A percentile compares a stretch with the other conserved stretches of the same genome.
Evolutionary conservation across 805 yeast genomes (phyloP).

Genomic region (Candida multigemmis): DNA sequence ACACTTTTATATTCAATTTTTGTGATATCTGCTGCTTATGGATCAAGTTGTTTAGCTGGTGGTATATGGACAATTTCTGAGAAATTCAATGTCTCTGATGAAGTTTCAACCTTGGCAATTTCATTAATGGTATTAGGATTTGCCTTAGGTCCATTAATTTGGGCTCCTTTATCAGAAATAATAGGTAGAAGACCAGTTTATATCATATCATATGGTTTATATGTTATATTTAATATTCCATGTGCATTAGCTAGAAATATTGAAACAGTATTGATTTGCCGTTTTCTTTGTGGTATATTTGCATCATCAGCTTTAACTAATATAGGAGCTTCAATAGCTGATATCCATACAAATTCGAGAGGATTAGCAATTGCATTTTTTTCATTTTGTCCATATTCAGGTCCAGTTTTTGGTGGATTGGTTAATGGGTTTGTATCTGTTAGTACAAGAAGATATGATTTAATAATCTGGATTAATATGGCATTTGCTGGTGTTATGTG

Average conservation of each 20-base stretch:
- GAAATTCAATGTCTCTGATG: slow-evolving; percentile 59
- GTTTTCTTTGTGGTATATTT: slow-evolving; percentile 84
- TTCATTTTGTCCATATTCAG: slow-evolving; percentile 88
- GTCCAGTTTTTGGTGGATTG: slow-evolving; percentile 85
- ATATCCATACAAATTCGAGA: slow-evolving; percentile 73
- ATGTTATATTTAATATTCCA: slow-evolving; percentile 76
- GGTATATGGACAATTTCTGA: slow-evolving; percentile 64
- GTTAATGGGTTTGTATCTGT: slow-evolving; percentile 81
- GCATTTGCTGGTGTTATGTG: slow-evolving; percentile 85
- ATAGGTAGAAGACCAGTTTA: slow-evolving; percentile 83
- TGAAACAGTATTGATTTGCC: slow-evolving; percentile 69
- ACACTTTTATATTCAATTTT: slow-evolving; percentile 61
- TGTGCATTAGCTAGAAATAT: slow-evolving; percentile 79
- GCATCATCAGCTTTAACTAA: slow-evolving; percentile 74
- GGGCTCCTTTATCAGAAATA: slow-evolving; percentile 86
- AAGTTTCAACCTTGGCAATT: slow-evolving; percentile 72
- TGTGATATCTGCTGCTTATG: slow-evolving; percentile 88
- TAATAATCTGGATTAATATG: slow-evolving; percentile 86
- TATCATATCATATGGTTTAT: slow-evolving; percentile 63
- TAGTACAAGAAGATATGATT: slow-evolving; percentile 56
- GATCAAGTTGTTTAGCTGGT: slow-evolving; percentile 86
- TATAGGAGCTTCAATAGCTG: slow-evolving; percentile 90
- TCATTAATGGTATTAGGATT: slow-evolving; percentile 88
- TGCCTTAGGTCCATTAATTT: slow-evolving; percentile 75
- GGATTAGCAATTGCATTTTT: slow-evolving; percentile 88